Evolutionary conservation across 495 filamentous ascomycete species (phyloP), one percentile per base, ranked within the genome.

Genomic region (Haplographium delicatum): DNA sequence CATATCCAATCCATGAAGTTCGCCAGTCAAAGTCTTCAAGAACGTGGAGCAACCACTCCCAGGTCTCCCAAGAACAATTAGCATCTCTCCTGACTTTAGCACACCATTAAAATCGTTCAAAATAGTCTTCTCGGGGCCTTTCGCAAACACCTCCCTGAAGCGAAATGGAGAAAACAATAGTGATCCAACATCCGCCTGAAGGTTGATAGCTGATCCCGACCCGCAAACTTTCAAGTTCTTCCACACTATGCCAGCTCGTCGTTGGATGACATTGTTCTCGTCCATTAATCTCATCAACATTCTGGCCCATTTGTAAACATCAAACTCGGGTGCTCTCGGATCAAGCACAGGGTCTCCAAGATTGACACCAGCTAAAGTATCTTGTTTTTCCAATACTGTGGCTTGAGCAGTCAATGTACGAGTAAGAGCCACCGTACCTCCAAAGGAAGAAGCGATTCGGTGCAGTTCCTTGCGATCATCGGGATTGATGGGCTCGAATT

Each of bases 51-150:
- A 62, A 18, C 82, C 76, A 63, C 75, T 85, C 52, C 83, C 88
- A 11, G 88, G 88, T 19, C 82, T 79, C 15, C 86, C 88, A 18
- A 91, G 72, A 0, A 91, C 87, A 15, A 91, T 72, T 33, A 93
- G 69, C 82, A 88, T 89, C 68, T 93, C 88, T 11, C 88, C 88
- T 20, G 76, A 80, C 54, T 78, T 77, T 2, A 91, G 72, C 5
- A 90, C 60, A 1, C 87, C 88, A 44, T 86, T 83, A 57, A 91
- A 88, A 25, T 80, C 67, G 24, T 78, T 78, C 25, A 93, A 69
- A 48, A 91, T 90, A 28, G 87, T 69, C 62, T 85, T 83, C 62
- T 78, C 75, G 31, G 79, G 66, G 5, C 72, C 71, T 23, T 68
- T 64, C 15, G 74, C 75, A 46, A 59, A 50, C 26, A 59, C 51